phyloP scores from a whole-genome alignment of 495 filamentous ascomycete genomes.

The Alectoria sarmentosa region DNA sequence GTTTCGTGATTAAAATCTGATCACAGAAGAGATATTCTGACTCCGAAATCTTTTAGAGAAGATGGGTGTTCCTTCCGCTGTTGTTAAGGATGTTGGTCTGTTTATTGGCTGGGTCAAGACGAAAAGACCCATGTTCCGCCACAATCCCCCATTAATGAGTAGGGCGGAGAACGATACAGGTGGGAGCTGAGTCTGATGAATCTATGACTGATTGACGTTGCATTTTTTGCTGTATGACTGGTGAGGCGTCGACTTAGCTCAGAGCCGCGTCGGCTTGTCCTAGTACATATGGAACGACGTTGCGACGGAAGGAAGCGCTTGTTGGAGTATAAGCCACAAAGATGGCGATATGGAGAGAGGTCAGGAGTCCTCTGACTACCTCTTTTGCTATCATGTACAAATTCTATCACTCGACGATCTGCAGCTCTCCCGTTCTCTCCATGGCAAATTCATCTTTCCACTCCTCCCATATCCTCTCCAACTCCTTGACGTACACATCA shows the following conservation, averaged over 20 bases:
- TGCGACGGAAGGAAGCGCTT: not conserved
- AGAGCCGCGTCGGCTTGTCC: not conserved
- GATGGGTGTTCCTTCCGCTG: constrained; percentile 48
- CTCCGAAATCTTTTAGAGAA: constrained; percentile 33
- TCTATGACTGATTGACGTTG: not conserved
- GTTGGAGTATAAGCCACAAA: not conserved
- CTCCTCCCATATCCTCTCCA: constrained; percentile 75
- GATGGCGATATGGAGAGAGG: not conserved
- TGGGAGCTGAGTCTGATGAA: not conserved
- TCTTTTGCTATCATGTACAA: not conserved
- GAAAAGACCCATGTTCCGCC: constrained; percentile 8
- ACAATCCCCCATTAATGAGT: not conserved
- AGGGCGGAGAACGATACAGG: not conserved
- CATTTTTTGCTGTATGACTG: not conserved
- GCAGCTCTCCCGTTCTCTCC: constrained; percentile 63
- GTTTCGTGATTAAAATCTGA: too few species aligned
- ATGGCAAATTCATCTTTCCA: constrained; percentile 83
- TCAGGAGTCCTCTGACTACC: not conserved
- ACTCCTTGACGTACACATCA: constrained; percentile 65
- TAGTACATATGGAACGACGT: not conserved
- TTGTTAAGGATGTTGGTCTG: constrained; percentile 59
- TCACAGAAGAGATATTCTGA: too few species aligned
- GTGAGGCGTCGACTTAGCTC: not conserved
- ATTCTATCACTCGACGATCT: constrained; percentile 59
- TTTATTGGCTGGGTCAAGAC: constrained; percentile 48